Evolutionary conservation across 352 stramenopile species (phyloP).

Genomic region (Pythium coloratum): DNA sequence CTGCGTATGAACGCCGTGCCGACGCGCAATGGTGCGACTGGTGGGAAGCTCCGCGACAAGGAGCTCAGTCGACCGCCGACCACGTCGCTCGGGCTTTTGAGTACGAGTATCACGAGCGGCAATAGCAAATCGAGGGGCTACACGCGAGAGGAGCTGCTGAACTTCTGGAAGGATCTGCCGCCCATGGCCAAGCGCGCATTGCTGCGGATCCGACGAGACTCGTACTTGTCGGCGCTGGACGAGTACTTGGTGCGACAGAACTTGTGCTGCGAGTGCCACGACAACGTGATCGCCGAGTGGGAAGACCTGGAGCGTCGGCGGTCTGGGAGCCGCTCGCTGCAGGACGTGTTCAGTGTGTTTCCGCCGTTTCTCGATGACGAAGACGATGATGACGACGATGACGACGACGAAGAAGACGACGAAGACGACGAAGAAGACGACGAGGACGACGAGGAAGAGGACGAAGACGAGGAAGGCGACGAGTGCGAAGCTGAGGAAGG

Average conservation of each 20-base stretch:
- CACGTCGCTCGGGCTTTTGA: constrained; percentile 27
- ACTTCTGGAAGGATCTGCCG: constrained; percentile 78
- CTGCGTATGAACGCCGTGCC: not conserved
- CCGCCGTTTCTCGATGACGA: constrained; percentile 74
- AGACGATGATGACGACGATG: constrained; percentile 61
- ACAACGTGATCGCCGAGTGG: constrained; percentile 83
- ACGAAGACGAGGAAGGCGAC: constrained; percentile 18
- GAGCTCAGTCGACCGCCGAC: constrained; percentile 12
- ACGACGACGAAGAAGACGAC: constrained; percentile 54
- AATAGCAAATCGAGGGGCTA: constrained; percentile 42
- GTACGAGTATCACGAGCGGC: constrained; percentile 29
- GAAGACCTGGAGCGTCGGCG: constrained; percentile 73
- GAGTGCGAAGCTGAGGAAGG: constrained; percentile 29
- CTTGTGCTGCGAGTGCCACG: constrained; percentile 80
- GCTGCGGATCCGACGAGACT: constrained; percentile 70
- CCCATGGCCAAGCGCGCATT: constrained; percentile 61
- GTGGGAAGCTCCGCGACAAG: not conserved
- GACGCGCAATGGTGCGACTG: not conserved
- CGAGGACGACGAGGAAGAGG: constrained; percentile 31
- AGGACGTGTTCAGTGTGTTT: constrained; percentile 78
- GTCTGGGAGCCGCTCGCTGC: constrained; percentile 61
- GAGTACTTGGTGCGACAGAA: constrained; percentile 78
- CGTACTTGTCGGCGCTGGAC: constrained; percentile 67
- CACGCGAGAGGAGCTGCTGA: constrained; percentile 73
- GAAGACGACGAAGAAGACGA: constrained; percentile 58